These are phyloP conservation scores for Ceratocystis papillata DNA, from an alignment of 2,329 filamentous ascomycete species.

Conservation along the genomic window DNA sequence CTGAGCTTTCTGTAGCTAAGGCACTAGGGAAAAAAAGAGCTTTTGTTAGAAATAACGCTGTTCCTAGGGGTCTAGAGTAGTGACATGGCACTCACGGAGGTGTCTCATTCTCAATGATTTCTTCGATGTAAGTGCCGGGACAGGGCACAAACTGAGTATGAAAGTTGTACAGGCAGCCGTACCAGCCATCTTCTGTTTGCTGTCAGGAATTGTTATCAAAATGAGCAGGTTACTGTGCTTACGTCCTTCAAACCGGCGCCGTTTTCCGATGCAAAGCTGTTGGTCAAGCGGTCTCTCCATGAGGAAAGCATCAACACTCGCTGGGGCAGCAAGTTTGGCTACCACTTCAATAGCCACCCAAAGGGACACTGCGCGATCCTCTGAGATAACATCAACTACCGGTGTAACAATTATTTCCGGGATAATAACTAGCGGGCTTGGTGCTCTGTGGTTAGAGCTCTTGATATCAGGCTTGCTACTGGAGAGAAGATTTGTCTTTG, in stretches of 20 bases:
- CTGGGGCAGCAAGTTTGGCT: conserved; percentile 30
- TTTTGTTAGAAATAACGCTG: conserved; percentile 4
- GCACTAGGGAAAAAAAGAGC: conserved; percentile 29
- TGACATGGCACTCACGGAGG: conserved; percentile 33
- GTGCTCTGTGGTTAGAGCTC: conserved; percentile 11
- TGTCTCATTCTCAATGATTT: conserved; percentile 38
- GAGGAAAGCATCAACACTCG: conserved; percentile 26
- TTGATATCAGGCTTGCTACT: background rate
- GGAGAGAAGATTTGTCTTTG: background rate
- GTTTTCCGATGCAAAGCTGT: conserved; percentile 24
- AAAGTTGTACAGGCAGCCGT: conserved; percentile 42
- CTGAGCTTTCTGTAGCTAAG: conserved; percentile 36
- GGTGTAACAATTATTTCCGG: conserved; percentile 38
- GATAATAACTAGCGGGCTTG: conserved; percentile 31
- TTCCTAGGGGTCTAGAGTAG: background rate
- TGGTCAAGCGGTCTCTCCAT: conserved; percentile 23
- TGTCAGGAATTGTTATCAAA: background rate
- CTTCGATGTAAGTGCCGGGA: conserved; percentile 34
- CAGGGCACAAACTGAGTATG: conserved; percentile 38
- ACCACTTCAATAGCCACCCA: conserved; percentile 43
- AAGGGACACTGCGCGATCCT: conserved; percentile 31
- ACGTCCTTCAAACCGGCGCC: conserved; percentile 23
- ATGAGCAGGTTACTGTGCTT: background rate
- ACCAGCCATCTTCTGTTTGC: conserved; percentile 28
- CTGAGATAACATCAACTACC: conserved; percentile 33